Percentiles rank a stretch among this genome's conserved stretches.
Conservation (phyloP, 2,329 filamentous ascomycete genomes). For the Talaromyces sp. region DNA sequence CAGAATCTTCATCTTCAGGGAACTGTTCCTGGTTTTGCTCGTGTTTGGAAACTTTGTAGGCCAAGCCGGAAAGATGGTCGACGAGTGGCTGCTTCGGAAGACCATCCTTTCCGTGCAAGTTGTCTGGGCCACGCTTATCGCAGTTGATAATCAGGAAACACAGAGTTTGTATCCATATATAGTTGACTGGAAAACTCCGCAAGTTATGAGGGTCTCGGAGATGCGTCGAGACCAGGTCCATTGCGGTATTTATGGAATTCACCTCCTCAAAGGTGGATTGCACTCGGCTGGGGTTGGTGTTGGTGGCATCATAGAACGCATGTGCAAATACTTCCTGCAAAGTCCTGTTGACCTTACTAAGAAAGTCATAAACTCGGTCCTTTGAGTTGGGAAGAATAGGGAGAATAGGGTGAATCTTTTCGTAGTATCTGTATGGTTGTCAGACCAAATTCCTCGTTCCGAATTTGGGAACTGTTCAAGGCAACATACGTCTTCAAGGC, state of each 20-base stretch:
- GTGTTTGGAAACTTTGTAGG: constrained; percentile 33
- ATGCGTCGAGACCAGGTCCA: constrained; percentile 34
- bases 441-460: constrained; percentile 11
- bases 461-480: neutral
- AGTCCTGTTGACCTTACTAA: constrained; percentile 35
- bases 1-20: constrained; percentile 34
- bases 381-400: constrained; percentile 38
- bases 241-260: constrained; percentile 34
- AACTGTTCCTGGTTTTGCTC: constrained; percentile 34
- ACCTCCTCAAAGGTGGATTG: constrained; percentile 29
- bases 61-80: constrained; percentile 34
- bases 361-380: constrained; percentile 30
- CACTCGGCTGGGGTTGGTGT: constrained; percentile 31
- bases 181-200: constrained; percentile 30
- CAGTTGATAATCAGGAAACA: constrained; percentile 39
- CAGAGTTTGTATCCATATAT: constrained; percentile 38
- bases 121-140: constrained; percentile 37
- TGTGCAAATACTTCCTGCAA: constrained; percentile 38
- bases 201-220: constrained; percentile 32
- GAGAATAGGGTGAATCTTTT: constrained; percentile 35
- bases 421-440: constrained; percentile 31
- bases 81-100: constrained; percentile 35
- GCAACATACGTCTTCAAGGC: constrained; percentile 34
- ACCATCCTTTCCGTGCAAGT: constrained; percentile 36
- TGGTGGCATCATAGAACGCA: constrained; percentile 35